Evolutionary conservation across 2,329 filamentous ascomycete species (phyloP).

Genomic region (Talaromyces sp.): DNA sequence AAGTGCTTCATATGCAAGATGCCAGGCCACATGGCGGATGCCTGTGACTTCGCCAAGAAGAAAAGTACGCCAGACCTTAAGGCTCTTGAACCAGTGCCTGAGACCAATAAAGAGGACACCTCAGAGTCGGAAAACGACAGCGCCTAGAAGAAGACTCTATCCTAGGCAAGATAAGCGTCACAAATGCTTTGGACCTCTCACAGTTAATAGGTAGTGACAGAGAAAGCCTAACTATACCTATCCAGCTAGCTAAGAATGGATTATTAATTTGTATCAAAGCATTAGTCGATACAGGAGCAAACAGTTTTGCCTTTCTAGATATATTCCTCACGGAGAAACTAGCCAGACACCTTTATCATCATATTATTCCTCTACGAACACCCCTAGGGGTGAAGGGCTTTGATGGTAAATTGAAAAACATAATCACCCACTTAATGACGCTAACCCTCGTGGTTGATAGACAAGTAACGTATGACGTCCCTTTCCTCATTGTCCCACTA

Average conservation of each 20-base stretch:
- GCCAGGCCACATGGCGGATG: neutral
- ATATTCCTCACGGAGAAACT: neutral
- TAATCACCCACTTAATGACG: neutral
- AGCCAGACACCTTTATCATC: neutral
- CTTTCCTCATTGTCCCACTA: neutral
- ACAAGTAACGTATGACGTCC: neutral
- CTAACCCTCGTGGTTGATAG: neutral
- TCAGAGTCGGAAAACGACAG: conserved; percentile 7
- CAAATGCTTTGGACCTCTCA: neutral
- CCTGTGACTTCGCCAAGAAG: neutral
- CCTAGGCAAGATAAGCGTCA: neutral
- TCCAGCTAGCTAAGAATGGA: conserved; percentile 13
- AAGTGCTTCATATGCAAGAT: conserved; percentile 8
- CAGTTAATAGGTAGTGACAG: conserved; percentile 3
- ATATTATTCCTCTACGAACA: neutral
- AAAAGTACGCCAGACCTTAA: neutral
- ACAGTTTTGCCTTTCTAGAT: conserved; percentile 4
- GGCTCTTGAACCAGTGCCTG: neutral
- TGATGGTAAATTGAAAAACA: neutral
- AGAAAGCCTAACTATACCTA: too few species aligned
- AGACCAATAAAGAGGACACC: neutral
- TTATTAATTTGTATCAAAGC: neutral
- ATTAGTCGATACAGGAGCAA: neutral
- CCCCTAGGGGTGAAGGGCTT: neutral
- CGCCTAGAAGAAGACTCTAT: conserved; percentile 18